Percentiles rank a stretch among this genome's conserved stretches.
These are phyloP conservation scores for Lactarius akahatsu DNA, from an alignment of 768 basidiomycete species.

Conservation along the genomic window DNA sequence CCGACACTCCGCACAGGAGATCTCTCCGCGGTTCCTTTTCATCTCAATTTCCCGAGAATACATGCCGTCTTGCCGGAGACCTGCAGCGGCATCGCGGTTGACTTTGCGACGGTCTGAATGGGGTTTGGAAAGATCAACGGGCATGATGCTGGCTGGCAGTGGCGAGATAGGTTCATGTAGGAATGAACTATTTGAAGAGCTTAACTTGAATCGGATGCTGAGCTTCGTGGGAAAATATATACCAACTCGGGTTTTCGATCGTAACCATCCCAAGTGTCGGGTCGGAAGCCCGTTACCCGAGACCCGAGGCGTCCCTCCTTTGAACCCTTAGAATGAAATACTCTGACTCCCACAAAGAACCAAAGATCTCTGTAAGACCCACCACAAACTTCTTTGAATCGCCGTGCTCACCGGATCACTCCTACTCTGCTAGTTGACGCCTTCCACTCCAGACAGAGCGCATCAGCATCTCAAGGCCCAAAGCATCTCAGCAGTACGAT, in stretches of 20 bases:
- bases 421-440: neutral
- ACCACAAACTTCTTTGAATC: neutral
- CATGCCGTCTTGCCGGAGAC: conserved; percentile 49
- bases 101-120: conserved; percentile 45
- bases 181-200: conserved; percentile 19
- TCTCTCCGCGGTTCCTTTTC: conserved; percentile 72
- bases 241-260: conserved; percentile 1
- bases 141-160: conserved; percentile 41
- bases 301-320: neutral
- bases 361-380: neutral
- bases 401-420: conserved; percentile 13
- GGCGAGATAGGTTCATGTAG: conserved; percentile 8
- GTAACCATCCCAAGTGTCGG: conserved; percentile 11
- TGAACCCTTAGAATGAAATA: neutral
- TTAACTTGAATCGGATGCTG: conserved; percentile 10
- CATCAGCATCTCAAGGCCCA: neutral
- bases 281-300: neutral
- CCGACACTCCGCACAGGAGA: conserved; percentile 79
- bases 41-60: conserved; percentile 69
- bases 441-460: neutral
- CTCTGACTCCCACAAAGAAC: neutral
- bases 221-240: conserved; percentile 10
- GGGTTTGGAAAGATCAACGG: conserved; percentile 52
- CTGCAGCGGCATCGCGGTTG: conserved; percentile 51
- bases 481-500: neutral